These are phyloP conservation scores for Gossypium mustelinum DNA, from an alignment of 345 rosid species.

Conservation along the genomic window DNA sequence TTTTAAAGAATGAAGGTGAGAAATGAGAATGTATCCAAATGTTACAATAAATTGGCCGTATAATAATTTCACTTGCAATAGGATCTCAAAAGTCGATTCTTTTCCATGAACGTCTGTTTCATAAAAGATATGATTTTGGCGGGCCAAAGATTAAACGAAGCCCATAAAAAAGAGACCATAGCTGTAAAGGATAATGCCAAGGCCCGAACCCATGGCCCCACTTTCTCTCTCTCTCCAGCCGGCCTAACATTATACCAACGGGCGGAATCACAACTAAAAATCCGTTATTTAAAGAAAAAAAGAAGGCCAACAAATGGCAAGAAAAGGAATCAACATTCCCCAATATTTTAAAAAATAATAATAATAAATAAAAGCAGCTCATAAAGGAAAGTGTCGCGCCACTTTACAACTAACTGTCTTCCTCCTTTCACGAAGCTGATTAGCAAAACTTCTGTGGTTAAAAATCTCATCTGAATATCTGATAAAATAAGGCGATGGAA, in stretches of 20 bases:
- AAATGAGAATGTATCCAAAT: background rate
- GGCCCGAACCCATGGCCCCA: background rate
- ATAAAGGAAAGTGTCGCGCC: background rate
- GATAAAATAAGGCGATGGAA: slow-evolving; percentile 22
- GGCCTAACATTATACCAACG: background rate
- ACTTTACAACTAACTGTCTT: background rate
- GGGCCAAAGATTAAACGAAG: background rate
- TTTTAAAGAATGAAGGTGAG: background rate
- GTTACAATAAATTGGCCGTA: background rate
- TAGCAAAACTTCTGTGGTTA: background rate
- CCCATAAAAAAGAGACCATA: background rate
- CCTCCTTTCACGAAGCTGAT: background rate
- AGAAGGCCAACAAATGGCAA: background rate
- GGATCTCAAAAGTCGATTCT: too few relatives aligned
- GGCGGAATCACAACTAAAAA: slow-evolving; percentile 3
- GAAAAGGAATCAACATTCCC: background rate
- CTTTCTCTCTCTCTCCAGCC: background rate
- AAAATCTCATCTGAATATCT: background rate
- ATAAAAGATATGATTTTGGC: background rate
- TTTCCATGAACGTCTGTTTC: background rate
- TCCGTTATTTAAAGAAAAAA: slow-evolving; percentile 2
- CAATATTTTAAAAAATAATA: background rate
- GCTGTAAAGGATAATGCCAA: background rate
- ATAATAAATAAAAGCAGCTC: background rate
- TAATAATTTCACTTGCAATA: background rate